Base-by-base conservation (phyloP, 2,329 filamentous ascomycete genomes). In the Didymella glomerata region DNA sequence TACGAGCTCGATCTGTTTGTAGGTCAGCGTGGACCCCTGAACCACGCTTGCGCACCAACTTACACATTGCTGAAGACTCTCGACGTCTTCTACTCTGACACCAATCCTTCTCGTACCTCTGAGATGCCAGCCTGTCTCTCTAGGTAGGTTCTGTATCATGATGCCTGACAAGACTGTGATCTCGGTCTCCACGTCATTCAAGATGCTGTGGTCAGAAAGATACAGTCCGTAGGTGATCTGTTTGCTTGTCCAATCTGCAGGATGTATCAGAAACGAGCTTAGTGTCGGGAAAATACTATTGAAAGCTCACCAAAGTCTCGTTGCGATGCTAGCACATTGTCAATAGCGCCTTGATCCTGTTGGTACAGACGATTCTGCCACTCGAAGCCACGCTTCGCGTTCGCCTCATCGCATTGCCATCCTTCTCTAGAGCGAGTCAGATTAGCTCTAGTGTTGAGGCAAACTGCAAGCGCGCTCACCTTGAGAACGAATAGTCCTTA, bases 181-280 rank as follows among this genome's bases (percentile, higher is more conserved):
- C 64, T 87, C 82, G 1, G 85, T 86, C 47, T 86, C 85, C 3
- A 84, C 58, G 10, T 82, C 82, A 18, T 81, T 81, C 3, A 87
- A 71, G 10, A 87, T 82, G 62, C 78, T 80, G 25, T 85, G 81
- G 68, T 87, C 84, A 10, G 81, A 83, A 0, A 88, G 79, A 63
- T 83, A 87, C 11, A 87, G 74, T 0, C 85, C 85, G 59, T 87
- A 87, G 0, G 83, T 86, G 57, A 88, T 86, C 52, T 86, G 76
- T 18, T 79, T 76, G 18, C 79, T 82, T 7, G 86, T 73, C 82
- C 83, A 87, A 3, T 78, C 79, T 74, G 20, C 13, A 47, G 2
- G 3, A 1, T 14, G 20, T 18, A 22, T 52, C 24, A 51, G 41
- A 24, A 11, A 38, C 27, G 24, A 28, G 34, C 14, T 24, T 20